Percentiles rank a stretch among this genome's conserved stretches.
These are phyloP conservation scores for Emmonsiellopsis sp. DNA, from an alignment of 2,329 filamentous ascomycete species.

Conservation along the genomic window DNA sequence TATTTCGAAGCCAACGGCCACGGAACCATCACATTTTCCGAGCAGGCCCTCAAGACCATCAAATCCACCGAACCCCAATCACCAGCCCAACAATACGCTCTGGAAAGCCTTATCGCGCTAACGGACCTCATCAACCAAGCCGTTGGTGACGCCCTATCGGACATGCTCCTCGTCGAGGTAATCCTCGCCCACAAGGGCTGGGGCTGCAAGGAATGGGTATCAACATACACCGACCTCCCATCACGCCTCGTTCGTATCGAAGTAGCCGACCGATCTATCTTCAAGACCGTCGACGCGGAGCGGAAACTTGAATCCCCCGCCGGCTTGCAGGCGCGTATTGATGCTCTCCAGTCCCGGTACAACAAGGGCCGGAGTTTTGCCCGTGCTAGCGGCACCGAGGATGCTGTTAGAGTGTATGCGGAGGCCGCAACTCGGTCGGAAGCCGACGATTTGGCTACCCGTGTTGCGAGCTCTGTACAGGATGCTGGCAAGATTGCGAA, in stretches of 20 bases:
- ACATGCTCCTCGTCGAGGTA: conserved; percentile 91
- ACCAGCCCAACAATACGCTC: conserved; percentile 79
- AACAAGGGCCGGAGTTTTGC: conserved; percentile 84
- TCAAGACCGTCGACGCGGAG: conserved; percentile 88
- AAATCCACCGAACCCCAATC: conserved; percentile 73
- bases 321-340: conserved; percentile 76
- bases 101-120: conserved; percentile 74
- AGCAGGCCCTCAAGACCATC: conserved; percentile 70
- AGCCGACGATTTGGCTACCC: conserved; percentile 79
- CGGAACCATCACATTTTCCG: conserved; percentile 90
- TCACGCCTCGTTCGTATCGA: conserved; percentile 92
- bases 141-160: conserved; percentile 89
- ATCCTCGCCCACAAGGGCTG: conserved; percentile 93
- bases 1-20: conserved; percentile 99
- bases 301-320: conserved; percentile 70
- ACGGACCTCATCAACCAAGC: conserved; percentile 96
- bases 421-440: conserved; percentile 84
- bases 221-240: conserved; percentile 86
- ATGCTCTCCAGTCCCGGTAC: conserved; percentile 81
- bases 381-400: conserved; percentile 87
- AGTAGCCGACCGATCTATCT: conserved; percentile 77
- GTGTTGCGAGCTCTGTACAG: conserved; percentile 68
- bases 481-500: conserved; percentile 33
- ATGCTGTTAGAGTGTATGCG: conserved; percentile 90
- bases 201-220: conserved; percentile 82